Evolutionary conservation across 257 asterid genomes (phyloP).

Genomic region (Striga asiatica): DNA sequence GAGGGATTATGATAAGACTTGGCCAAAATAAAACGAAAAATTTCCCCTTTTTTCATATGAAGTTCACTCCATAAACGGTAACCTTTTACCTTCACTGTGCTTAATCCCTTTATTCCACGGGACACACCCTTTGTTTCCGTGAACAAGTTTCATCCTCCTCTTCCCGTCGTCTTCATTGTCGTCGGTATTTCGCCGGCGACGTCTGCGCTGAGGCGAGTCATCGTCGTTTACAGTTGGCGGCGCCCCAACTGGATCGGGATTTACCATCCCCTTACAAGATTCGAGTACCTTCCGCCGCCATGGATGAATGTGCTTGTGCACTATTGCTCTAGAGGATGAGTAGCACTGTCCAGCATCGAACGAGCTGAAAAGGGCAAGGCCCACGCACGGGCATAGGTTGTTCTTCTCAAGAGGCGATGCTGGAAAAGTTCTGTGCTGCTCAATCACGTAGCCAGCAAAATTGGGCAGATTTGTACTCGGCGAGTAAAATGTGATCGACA

Average conservation of each 20-base stretch:
- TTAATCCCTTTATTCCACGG: constrained; percentile 91
- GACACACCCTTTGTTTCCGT: constrained; percentile 65
- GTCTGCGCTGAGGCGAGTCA: too few species aligned
- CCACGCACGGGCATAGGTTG: neutral
- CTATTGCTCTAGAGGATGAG: constrained; percentile 18
- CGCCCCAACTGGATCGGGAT: constrained; percentile 14
- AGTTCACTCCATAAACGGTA: constrained; percentile 3
- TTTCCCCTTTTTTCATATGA: neutral
- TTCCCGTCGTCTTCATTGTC: constrained; percentile 25
- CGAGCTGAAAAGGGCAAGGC: constrained; percentile 11
- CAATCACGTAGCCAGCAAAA: neutral
- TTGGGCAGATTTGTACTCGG: neutral
- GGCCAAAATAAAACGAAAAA: neutral
- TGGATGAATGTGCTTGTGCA: constrained; percentile 18
- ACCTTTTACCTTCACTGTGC: constrained; percentile 66
- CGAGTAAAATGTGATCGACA: neutral
- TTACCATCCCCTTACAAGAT: constrained; percentile 17
- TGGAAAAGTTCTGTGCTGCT: neutral
- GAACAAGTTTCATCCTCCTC: constrained; percentile 27
- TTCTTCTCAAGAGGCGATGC: neutral
- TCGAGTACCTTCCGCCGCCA: constrained; percentile 13
- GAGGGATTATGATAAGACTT: constrained; percentile 7
- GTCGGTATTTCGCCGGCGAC: constrained; percentile 4
- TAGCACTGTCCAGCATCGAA: too few species aligned
- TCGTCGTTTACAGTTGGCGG: constrained; percentile 15